Percentiles rank a stretch among this genome's conserved stretches.
Evolutionary conservation across 805 yeast genomes (phyloP).

Genomic region (Kazachstania psychrophila): DNA sequence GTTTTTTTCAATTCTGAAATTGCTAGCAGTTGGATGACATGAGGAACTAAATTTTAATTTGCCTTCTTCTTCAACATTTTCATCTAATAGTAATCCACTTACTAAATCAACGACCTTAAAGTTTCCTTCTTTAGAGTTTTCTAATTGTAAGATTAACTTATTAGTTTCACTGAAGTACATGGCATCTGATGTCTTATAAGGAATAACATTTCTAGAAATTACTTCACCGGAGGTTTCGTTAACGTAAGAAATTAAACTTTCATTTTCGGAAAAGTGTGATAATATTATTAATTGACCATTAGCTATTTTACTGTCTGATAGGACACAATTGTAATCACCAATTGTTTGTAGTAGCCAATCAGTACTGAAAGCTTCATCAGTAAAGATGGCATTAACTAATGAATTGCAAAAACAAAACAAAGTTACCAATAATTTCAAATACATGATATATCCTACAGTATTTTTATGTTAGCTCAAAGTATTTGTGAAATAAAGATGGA

Average conservation of each 20-base stretch:
- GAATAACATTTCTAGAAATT: constrained; percentile 23
- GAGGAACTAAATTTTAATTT: constrained; percentile 8
- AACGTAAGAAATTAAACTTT: constrained; percentile 29
- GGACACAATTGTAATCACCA: constrained; percentile 32
- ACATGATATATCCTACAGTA: too few relatives aligned
- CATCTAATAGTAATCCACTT: not conserved
- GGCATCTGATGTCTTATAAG: constrained; percentile 9
- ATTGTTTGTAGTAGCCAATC: constrained; percentile 47
- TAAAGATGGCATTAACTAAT: constrained; percentile 29
- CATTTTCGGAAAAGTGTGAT: constrained; percentile 16
- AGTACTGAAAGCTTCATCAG: constrained; percentile 44
- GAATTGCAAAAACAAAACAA: not conserved
- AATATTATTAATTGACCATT: constrained; percentile 19
- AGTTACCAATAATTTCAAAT: not conserved
- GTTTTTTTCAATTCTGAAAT: constrained; percentile 1
- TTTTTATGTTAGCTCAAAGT: too few relatives aligned
- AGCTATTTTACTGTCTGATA: constrained; percentile 6
- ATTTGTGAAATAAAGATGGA: too few relatives aligned
- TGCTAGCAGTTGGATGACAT: constrained; percentile 13
- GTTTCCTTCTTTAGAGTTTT: not conserved
- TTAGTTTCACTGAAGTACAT: constrained; percentile 8
- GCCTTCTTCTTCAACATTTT: too few relatives aligned
- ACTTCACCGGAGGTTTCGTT: constrained; percentile 29
- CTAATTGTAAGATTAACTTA: constrained; percentile 8
- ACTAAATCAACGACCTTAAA: constrained; percentile 7